Evolutionary conservation across 2,329 filamentous ascomycete species (phyloP).

Genomic region (Penicillium sp.): DNA sequence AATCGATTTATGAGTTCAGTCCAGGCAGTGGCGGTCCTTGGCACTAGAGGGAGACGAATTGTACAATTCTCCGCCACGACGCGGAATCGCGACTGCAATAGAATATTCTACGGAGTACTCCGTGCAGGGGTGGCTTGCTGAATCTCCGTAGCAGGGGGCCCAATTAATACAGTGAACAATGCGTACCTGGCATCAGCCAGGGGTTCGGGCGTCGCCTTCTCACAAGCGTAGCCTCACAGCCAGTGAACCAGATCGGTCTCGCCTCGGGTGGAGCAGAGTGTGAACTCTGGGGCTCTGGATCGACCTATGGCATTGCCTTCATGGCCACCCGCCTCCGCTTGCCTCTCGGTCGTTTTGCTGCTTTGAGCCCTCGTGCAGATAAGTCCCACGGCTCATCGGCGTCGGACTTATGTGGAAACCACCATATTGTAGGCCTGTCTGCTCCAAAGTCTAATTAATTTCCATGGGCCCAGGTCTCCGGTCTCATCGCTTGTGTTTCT

Average conservation of each 20-base stretch:
- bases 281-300: constrained; percentile 27
- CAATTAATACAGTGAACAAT: background rate
- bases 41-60: background rate
- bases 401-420: constrained; percentile 3
- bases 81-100: background rate
- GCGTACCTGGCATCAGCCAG: background rate
- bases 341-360: constrained; percentile 29
- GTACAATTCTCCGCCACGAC: background rate
- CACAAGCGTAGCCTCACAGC: constrained; percentile 2
- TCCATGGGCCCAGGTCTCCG: constrained; percentile 2
- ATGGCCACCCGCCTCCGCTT: constrained; percentile 9
- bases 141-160: background rate
- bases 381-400: constrained; percentile 11
- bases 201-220: constrained; percentile 1
- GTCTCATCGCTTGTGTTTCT: background rate
- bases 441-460: constrained; percentile 7
- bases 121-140: background rate
- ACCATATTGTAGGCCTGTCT: background rate
- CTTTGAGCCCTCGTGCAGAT: constrained; percentile 21
- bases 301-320: constrained; percentile 24
- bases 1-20: background rate
- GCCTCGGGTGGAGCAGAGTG: constrained; percentile 14
- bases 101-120: too few species aligned
- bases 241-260: constrained; percentile 13
- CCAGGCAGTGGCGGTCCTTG: background rate